These are phyloP conservation scores for Cutaneotrichosporon mucoides DNA, from an alignment of 1,284 basidiomycete species.

Conservation along the genomic window DNA sequence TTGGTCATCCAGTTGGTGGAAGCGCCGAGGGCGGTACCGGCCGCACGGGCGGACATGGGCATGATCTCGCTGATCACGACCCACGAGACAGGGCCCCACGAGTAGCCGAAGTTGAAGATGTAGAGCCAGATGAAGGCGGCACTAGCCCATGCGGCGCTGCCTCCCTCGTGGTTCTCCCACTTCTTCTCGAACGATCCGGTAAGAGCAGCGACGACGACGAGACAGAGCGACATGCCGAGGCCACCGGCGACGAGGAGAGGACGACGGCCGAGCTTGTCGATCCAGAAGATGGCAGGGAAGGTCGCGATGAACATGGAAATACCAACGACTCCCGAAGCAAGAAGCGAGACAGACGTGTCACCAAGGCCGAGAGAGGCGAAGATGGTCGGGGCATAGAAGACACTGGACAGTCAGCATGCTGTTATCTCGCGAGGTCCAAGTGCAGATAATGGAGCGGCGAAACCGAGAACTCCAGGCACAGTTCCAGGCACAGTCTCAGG, in stretches of 20 bases:
- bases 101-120: constrained; percentile 19
- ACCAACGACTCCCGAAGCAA: constrained; percentile 45
- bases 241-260: constrained; percentile 26
- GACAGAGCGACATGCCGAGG: constrained; percentile 24
- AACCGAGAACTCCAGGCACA: too few relatives aligned
- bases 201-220: constrained; percentile 24
- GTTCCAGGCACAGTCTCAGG: too few relatives aligned
- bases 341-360: constrained; percentile 33
- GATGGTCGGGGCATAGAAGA: constrained; percentile 25
- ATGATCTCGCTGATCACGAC: constrained; percentile 24
- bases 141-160: constrained; percentile 15
- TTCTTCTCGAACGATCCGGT: constrained; percentile 14
- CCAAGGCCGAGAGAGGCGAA: constrained; percentile 27
- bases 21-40: constrained; percentile 20
- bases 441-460: background rate
- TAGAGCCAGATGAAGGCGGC: constrained; percentile 27
- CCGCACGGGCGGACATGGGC: constrained; percentile 19
- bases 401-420: background rate
- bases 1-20: constrained; percentile 27
- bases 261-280: constrained; percentile 31
- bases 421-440: background rate
- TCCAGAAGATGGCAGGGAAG: constrained; percentile 30
- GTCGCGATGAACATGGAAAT: constrained; percentile 39
- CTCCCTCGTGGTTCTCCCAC: constrained; percentile 6
- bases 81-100: constrained; percentile 22